Evolutionary conservation across 2,329 filamentous ascomycete genomes (phyloP).

Genomic region (Diaporthe citriasiana): DNA sequence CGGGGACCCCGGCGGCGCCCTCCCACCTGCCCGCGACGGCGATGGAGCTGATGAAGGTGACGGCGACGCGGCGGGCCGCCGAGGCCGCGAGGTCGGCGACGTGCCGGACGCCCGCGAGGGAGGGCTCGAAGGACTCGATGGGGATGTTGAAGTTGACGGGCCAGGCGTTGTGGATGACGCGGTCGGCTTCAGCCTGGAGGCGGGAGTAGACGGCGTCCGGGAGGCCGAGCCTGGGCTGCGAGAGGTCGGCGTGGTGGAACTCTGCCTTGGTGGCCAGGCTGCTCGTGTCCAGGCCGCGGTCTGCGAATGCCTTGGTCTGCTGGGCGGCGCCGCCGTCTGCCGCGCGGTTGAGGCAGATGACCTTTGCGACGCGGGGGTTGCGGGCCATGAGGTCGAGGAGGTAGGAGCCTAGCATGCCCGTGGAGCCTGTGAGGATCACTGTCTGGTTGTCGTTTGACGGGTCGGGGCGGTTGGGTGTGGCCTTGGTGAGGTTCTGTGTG

Average conservation of each 20-base stretch:
- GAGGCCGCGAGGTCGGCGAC: slow-evolving; percentile 59
- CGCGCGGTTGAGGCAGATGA: slow-evolving; percentile 62
- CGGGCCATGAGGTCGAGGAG: slow-evolving; percentile 53
- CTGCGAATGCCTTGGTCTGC: slow-evolving; percentile 53
- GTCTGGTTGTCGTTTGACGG: slow-evolving; percentile 45
- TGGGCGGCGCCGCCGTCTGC: slow-evolving; percentile 55
- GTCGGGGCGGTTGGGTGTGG: slow-evolving; percentile 45
- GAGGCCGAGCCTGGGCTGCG: slow-evolving; percentile 62
- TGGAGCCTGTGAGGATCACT: slow-evolving; percentile 57
- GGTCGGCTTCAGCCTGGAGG: slow-evolving; percentile 55
- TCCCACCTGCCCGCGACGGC: slow-evolving; percentile 53
- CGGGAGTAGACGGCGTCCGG: slow-evolving; percentile 50
- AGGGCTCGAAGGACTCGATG: slow-evolving; percentile 61
- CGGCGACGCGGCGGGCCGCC: slow-evolving; percentile 51
- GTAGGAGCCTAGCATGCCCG: slow-evolving; percentile 57
- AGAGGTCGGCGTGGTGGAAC: slow-evolving; percentile 63
- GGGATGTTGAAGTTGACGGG: slow-evolving; percentile 64
- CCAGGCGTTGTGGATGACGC: slow-evolving; percentile 63
- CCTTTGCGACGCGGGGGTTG: slow-evolving; percentile 53
- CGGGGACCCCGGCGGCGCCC: slow-evolving; percentile 49
- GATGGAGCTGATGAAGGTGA: slow-evolving; percentile 59
- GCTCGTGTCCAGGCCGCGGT: slow-evolving; percentile 53
- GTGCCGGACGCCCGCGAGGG: slow-evolving; percentile 62
- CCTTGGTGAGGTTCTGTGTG: slow-evolving; percentile 47
- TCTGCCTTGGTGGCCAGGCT: slow-evolving; percentile 55